Conservation (phyloP, 2,329 filamentous ascomycete genomes). For the Metarhizium brunneum region DNA sequence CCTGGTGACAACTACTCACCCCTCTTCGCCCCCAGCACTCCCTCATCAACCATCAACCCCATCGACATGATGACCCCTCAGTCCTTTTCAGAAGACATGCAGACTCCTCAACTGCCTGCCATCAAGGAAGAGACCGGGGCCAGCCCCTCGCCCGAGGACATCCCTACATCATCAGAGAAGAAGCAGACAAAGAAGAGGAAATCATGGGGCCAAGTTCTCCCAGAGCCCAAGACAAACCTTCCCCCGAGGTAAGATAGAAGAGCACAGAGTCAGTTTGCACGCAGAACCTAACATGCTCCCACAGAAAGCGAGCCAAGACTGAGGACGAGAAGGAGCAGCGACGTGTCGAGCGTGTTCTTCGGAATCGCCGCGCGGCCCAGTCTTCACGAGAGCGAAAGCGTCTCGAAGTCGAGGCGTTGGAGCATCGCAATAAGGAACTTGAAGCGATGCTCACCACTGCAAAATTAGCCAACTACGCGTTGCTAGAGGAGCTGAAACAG, state of each 20-base stretch:
- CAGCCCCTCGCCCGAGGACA: slow-evolving; percentile 5
- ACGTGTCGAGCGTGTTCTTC: slow-evolving; percentile 90
- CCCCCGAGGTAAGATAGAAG: slow-evolving; percentile 61
- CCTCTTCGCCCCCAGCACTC: slow-evolving; percentile 31
- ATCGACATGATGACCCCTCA: slow-evolving; percentile 41
- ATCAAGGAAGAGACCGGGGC: slow-evolving; percentile 15
- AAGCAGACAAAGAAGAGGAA: slow-evolving; percentile 88
- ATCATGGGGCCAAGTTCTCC: slow-evolving; percentile 96
- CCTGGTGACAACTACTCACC: slow-evolving; percentile 40
- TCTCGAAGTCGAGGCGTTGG: slow-evolving; percentile 76
- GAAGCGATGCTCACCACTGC: slow-evolving; percentile 53
- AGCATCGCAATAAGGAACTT: slow-evolving; percentile 63
- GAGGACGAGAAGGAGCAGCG: slow-evolving; percentile 98
- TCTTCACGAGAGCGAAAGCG: slow-evolving; percentile 93
- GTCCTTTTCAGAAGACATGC: slow-evolving; percentile 25
- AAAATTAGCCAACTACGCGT: slow-evolving; percentile 40
- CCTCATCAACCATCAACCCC: slow-evolving; percentile 30
- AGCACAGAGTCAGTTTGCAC: background rate
- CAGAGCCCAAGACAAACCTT: slow-evolving; percentile 91
- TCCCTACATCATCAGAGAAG: slow-evolving; percentile 39
- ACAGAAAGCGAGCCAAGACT: slow-evolving; percentile 92
- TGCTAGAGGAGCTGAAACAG: slow-evolving; percentile 41
- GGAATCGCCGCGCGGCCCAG: slow-evolving; percentile 91
- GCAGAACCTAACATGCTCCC: background rate
- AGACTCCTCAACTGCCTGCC: slow-evolving; percentile 13